These are phyloP conservation scores for Cryptococcus amylolentus DNA, from an alignment of 1,284 basidiomycete species.

Conservation along the genomic window DNA sequence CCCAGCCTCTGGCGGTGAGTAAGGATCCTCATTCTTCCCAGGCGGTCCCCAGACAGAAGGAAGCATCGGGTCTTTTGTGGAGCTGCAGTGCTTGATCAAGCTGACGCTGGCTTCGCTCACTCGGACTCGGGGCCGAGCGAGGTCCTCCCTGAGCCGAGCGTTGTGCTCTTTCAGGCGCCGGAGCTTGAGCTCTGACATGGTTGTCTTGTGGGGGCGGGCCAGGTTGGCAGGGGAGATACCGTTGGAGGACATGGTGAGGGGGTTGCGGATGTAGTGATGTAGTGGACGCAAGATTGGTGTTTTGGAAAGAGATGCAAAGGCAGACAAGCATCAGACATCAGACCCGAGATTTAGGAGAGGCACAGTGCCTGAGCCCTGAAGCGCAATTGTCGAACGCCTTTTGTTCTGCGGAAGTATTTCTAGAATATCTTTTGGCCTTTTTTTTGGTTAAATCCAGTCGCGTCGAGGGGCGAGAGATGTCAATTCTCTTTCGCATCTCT, in stretches of 20 bases:
- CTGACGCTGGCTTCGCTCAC: constrained; percentile 81
- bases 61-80: constrained; percentile 80
- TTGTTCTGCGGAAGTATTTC: neutral
- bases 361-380: neutral
- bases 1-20: constrained; percentile 28
- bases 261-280: neutral
- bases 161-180: constrained; percentile 90
- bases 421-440: neutral
- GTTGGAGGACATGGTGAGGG: neutral
- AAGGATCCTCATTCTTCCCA: constrained; percentile 64
- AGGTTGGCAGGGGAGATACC: constrained; percentile 12
- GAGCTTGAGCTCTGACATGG: constrained; percentile 96
- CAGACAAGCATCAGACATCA: neutral
- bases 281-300: neutral
- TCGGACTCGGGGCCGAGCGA: constrained; percentile 78
- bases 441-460: neutral
- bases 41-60: constrained; percentile 93
- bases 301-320: neutral
- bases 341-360: neutral
- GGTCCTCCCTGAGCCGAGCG: constrained; percentile 83
- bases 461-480: neutral
- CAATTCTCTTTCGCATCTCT: neutral
- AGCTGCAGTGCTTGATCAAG: constrained; percentile 86
- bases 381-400: neutral
- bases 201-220: constrained; percentile 38